phyloP scores from a whole-genome alignment of 768 basidiomycete genomes.

The Termitomyces sp. region DNA sequence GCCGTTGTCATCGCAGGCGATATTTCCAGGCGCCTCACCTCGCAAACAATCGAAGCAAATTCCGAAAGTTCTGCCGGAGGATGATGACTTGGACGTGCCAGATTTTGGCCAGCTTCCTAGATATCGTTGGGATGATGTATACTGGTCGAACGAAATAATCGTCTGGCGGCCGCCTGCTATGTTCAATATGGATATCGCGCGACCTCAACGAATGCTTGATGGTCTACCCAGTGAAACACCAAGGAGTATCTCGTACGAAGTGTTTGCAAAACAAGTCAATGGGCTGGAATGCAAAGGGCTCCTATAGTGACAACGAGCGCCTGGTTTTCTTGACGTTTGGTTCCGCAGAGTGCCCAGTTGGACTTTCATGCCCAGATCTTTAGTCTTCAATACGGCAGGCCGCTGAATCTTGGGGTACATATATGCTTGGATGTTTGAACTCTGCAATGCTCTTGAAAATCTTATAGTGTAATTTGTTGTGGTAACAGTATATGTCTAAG shows the following conservation, averaged over 20 bases:
- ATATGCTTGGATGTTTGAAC: neutral
- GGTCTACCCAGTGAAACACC: slow-evolving; percentile 7
- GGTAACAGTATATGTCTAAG: neutral
- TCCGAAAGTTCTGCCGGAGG: neutral
- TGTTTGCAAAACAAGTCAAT: slow-evolving; percentile 16
- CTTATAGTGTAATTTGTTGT: neutral
- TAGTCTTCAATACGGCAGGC: neutral
- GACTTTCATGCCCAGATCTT: neutral
- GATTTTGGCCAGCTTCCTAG: slow-evolving; percentile 14
- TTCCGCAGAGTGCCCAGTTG: neutral
- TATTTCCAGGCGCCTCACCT: slow-evolving; percentile 6
- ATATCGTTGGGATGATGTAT: neutral
- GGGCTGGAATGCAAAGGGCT: slow-evolving; percentile 9
- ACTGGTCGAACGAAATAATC: slow-evolving; percentile 8
- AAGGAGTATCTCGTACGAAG: slow-evolving; percentile 18
- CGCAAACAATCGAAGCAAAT: slow-evolving; percentile 14
- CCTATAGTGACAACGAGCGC: neutral
- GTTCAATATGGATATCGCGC: slow-evolving; percentile 16
- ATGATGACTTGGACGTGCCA: slow-evolving; percentile 12
- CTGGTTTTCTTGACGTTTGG: neutral
- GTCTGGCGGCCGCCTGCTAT: slow-evolving; percentile 12
- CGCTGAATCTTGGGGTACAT: neutral
- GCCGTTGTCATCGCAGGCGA: neutral
- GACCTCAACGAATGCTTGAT: slow-evolving; percentile 13
- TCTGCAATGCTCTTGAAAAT: neutral